Evolutionary conservation across 177 flowering plant species (phyloP), one percentile per base, ranked within the genome.

Genomic region (Telopea speciosissima): DNA sequence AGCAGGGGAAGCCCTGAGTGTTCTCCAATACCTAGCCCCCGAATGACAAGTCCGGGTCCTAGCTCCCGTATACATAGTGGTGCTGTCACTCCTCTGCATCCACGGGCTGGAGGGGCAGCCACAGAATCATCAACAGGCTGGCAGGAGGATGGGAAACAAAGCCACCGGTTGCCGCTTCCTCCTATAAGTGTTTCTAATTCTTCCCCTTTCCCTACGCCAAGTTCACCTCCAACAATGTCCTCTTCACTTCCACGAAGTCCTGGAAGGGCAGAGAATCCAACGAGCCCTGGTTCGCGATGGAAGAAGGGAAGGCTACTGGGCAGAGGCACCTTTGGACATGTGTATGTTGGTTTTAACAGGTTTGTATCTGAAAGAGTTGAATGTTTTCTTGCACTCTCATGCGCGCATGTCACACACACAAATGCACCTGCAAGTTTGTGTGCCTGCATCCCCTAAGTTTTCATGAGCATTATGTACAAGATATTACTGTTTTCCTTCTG

Each of bases 1-100:
- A 88, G 95, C 78, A 84, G 97, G 81, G 86, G 97, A 67, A 93
- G 99, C 77, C 90, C 97, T 3, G 98, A 93, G 79, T 89, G 83
- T 82, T 93, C 98, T 62, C 98, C 98, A 4, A 83, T 86, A 75
- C 98, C 91, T 54, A 93, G 98, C 73, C 98, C 98, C 26, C 85
- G 80, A 75, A 83, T 76, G 85, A 81, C 78, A 19, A 90, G 95
- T 73, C 90, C 91, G 24, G 94, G 90, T 28, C 91, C 94, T 21
- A 79, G 94, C 77, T 89, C 94, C 24, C 81, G 90, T 69, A 82
- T 85, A 62, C 90, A 91, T 1, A 91, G 93, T 79, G 92, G 90
- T 69, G 84, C 88, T 74, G 90, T 87, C 67, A 87, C 95, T 33
- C 95, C 97, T 14, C 67, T 85, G 59, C 93, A 89, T 80, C 89